phyloP scores from a whole-genome alignment of 106 monocot species.

The Posidonia australis region DNA sequence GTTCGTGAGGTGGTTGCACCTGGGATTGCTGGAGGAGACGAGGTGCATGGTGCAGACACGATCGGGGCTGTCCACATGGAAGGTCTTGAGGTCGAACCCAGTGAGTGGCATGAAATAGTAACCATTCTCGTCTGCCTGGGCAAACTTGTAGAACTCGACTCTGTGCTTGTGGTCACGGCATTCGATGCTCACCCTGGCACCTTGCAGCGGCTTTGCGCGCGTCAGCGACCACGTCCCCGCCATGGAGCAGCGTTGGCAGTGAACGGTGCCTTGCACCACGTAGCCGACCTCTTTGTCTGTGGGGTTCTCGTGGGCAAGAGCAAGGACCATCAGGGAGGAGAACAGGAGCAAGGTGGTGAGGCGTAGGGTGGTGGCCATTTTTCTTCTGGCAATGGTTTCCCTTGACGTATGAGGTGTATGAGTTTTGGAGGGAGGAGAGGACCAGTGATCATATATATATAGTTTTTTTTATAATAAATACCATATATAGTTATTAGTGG shows the following conservation, averaged over 20 bases:
- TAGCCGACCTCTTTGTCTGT: neutral
- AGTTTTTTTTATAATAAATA: too few species aligned
- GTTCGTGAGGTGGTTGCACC: constrained; percentile 15
- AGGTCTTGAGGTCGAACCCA: neutral
- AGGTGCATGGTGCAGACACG: constrained; percentile 9
- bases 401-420: neutral
- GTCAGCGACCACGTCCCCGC: constrained; percentile 9
- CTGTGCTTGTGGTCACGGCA: constrained; percentile 8
- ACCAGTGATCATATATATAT: neutral
- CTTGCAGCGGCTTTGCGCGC: constrained; percentile 4
- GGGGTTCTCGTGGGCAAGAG: neutral
- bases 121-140: neutral
- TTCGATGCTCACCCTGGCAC: constrained; percentile 3
- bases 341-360: neutral
- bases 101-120: constrained; percentile 11
- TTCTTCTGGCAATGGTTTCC: neutral
- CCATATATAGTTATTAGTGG: too few species aligned
- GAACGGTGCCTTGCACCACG: constrained; percentile 9
- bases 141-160: constrained; percentile 5
- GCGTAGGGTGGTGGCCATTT: neutral
- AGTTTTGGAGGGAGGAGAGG: neutral
- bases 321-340: neutral
- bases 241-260: constrained; percentile 9
- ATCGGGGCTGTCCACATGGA: neutral
- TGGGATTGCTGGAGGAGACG: constrained; percentile 8